phyloP scores from a whole-genome alignment of 805 yeast species.

The Myxozyma udenii region DNA sequence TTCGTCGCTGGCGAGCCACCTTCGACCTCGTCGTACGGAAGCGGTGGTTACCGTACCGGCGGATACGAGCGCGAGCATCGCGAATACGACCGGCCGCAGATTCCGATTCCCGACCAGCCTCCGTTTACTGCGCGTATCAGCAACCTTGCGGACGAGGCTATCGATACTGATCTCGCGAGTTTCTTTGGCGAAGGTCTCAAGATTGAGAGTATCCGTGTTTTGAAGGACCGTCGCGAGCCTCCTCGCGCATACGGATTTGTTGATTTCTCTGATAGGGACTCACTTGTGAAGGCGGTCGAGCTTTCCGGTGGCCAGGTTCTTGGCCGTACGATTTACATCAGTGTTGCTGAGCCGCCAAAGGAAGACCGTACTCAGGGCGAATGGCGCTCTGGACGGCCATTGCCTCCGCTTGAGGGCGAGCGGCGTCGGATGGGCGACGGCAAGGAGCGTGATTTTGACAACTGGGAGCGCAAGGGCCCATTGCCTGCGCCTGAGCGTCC shows the following conservation, averaged over 20 bases:
- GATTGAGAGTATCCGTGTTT: constrained; percentile 65
- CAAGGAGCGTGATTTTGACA: constrained; percentile 50
- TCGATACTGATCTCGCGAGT: constrained; percentile 52
- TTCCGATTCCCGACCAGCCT: constrained; percentile 84
- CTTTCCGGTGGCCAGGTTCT: constrained; percentile 68
- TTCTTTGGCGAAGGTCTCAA: constrained; percentile 42
- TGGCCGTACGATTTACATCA: constrained; percentile 65
- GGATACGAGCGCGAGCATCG: constrained; percentile 5
- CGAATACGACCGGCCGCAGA: constrained; percentile 46
- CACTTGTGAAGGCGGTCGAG: constrained; percentile 69
- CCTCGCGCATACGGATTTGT: constrained; percentile 87
- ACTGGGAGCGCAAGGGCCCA: constrained; percentile 39
- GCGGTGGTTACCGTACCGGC: background rate
- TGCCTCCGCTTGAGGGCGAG: constrained; percentile 50
- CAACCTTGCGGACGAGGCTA: constrained; percentile 78
- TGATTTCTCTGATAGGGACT: constrained; percentile 78
- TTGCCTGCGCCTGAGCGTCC: constrained; percentile 31
- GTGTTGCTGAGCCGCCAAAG: constrained; percentile 63
- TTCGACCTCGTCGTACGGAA: background rate
- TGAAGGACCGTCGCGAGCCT: constrained; percentile 61
- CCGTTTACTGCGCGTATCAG: constrained; percentile 89
- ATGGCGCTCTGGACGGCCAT: constrained; percentile 42
- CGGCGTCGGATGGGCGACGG: constrained; percentile 26
- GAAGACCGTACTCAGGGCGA: constrained; percentile 31
- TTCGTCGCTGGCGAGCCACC: constrained; percentile 13